phyloP scores from a whole-genome alignment of 345 rosid species.

The Chamaenerion angustifolium region DNA sequence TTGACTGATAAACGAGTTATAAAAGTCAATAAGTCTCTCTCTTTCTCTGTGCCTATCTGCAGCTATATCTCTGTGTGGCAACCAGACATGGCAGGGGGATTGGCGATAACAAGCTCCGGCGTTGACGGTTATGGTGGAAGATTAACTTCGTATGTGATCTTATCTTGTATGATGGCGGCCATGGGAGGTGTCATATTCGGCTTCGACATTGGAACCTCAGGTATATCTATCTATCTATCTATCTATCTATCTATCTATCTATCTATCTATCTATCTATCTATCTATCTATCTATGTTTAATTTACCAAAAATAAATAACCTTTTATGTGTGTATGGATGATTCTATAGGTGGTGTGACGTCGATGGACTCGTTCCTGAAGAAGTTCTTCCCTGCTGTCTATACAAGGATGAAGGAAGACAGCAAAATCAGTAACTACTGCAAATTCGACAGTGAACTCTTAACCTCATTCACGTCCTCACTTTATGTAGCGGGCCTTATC shows the following conservation, averaged over 20 bases:
- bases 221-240: slow-evolving; percentile 11
- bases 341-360: slow-evolving; percentile 56
- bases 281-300: not conserved
- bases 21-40: too few species aligned
- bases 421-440: slow-evolving; percentile 47
- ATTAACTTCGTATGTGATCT: slow-evolving; percentile 44
- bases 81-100: slow-evolving; percentile 32
- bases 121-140: slow-evolving; percentile 28
- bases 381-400: slow-evolving; percentile 45
- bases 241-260: not conserved
- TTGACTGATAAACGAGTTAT: too few species aligned
- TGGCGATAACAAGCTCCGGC: slow-evolving; percentile 6
- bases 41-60: too few species aligned
- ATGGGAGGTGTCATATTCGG: slow-evolving; percentile 86
- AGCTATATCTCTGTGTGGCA: too few species aligned
- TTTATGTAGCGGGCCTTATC: slow-evolving; percentile 52
- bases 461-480: slow-evolving; percentile 70
- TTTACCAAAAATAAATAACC: not conserved
- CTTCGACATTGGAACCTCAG: slow-evolving; percentile 76
- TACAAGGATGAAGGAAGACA: slow-evolving; percentile 36
- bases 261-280: not conserved
- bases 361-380: slow-evolving; percentile 57
- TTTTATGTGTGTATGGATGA: not conserved
- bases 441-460: slow-evolving; percentile 56
- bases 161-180: slow-evolving; percentile 77